phyloP scores from a whole-genome alignment of 192 early-diverging fungal genomes.

The Coemansia sp. region DNA sequence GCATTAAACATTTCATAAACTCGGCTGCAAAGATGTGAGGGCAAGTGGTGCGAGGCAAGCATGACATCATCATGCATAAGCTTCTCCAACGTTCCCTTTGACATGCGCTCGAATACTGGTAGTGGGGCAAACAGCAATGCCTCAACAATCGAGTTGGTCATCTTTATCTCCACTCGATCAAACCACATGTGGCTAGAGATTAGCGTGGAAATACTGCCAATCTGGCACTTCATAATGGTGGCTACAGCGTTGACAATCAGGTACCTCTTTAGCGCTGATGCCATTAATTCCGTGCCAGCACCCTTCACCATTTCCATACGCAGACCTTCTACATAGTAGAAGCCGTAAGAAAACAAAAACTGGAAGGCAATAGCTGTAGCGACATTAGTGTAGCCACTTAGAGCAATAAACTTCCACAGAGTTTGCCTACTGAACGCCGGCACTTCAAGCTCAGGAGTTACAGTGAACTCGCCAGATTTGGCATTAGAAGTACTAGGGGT shows the following conservation, averaged over 20 bases:
- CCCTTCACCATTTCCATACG: conserved; percentile 15
- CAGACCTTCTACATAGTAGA: conserved; percentile 18
- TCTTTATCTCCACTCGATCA: background rate
- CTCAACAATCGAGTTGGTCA: background rate
- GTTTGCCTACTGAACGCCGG: background rate
- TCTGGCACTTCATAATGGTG: background rate
- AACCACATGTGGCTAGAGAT: conserved; percentile 14
- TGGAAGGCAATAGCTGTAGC: conserved; percentile 6
- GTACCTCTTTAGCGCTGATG: background rate
- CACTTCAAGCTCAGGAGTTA: conserved; percentile 11
- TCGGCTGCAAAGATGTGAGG: background rate
- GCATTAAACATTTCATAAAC: background rate
- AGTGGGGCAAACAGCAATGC: conserved; percentile 11
- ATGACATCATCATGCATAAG: conserved; percentile 4
- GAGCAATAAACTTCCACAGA: conserved; percentile 6
- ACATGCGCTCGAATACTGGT: conserved; percentile 21
- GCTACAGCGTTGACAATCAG: conserved; percentile 3
- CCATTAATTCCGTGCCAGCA: background rate
- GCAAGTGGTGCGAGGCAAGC: background rate
- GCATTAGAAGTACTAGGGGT: too few species aligned
- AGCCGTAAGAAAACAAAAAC: conserved; percentile 5
- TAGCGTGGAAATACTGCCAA: background rate
- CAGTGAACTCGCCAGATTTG: conserved; percentile 3
- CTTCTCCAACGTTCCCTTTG: conserved; percentile 4
- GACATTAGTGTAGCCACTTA: conserved; percentile 13